A percentile compares a stretch with the other conserved stretches of the same genome.
Evolutionary conservation across 345 rosid species (phyloP).

Genomic region (Gossypium raimondii): DNA sequence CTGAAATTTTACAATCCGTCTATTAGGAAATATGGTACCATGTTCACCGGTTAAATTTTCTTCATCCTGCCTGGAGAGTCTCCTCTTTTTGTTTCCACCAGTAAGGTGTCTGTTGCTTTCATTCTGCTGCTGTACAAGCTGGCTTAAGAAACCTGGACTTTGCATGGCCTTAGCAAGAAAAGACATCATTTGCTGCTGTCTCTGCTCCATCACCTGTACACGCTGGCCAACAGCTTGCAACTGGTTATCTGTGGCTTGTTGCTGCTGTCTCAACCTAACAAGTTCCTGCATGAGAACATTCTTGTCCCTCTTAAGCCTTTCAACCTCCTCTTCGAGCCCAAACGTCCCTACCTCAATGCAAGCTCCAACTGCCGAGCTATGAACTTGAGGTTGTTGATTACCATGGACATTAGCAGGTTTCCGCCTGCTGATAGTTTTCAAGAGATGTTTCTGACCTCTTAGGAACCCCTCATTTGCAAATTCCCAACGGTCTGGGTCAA

Average conservation of each 20-base stretch:
- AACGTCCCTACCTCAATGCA: slow-evolving; percentile 87
- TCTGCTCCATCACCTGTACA: slow-evolving; percentile 88
- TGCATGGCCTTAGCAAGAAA: slow-evolving; percentile 86
- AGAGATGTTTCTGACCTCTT: slow-evolving; percentile 75
- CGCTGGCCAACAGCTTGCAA: slow-evolving; percentile 70
- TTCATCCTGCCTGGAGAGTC: slow-evolving; percentile 60
- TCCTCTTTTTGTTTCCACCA: slow-evolving; percentile 70
- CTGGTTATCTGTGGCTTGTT: slow-evolving; percentile 70
- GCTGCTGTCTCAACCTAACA: slow-evolving; percentile 85
- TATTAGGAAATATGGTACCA: slow-evolving; percentile 34
- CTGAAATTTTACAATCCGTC: slow-evolving; percentile 69
- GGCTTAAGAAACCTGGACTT: slow-evolving; percentile 71
- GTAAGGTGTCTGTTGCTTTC: slow-evolving; percentile 55
- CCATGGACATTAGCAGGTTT: slow-evolving; percentile 56
- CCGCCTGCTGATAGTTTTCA: slow-evolving; percentile 58
- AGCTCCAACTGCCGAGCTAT: slow-evolving; percentile 57
- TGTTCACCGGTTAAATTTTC: slow-evolving; percentile 32
- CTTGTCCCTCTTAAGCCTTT: slow-evolving; percentile 82
- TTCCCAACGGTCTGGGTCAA: slow-evolving; percentile 85
- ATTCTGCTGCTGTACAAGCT: slow-evolving; percentile 69
- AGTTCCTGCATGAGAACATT: slow-evolving; percentile 92
- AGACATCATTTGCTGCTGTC: slow-evolving; percentile 92
- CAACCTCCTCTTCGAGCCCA: slow-evolving; percentile 83
- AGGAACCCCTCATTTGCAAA: slow-evolving; percentile 85
- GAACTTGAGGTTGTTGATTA: slow-evolving; percentile 46